Base-by-base conservation (phyloP, 2,329 filamentous ascomycete species). In the Xylariaceae sp. region DNA sequence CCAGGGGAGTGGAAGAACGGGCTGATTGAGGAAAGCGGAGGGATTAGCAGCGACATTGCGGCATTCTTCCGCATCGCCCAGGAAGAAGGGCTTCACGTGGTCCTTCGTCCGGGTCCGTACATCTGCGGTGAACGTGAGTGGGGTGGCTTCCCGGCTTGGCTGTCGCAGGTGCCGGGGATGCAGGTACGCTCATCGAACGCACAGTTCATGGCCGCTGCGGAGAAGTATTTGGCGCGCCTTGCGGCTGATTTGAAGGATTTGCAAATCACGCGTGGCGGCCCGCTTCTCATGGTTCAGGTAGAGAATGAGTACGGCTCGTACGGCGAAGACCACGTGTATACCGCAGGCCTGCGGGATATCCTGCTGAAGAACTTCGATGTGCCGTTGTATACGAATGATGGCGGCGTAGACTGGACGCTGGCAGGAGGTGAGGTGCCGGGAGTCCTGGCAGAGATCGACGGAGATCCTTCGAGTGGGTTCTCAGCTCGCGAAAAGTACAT, bases 231-330 rank as follows among this genome's bases (percentile, higher is more conserved):
- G 4, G 59, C 67, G 30, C 65, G 68, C 13, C 64, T 76, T 1
- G 72, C 71, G n/a, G 60, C 61, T 1, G 69, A 74, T 13, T 49
- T 77, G 21, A 26, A 51, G 8, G 54, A 63, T 1, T 53, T 74
- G 12, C 72, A 75, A 52, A 67, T 74, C 15, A 71, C 70, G 0
- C 61, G 70, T 0, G 76, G 75, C 12, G 76, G 76, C 0, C 74
- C 74, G 2, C 67, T 79, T n/a, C 58, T 79, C 18, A 77, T 78
- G 75, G 69, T 75, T 0, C 76, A 79, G 61, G 68, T 78, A 8
- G 76, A 79, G 60, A 78, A 79, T 49, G 76, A 79, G 57, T 80
- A 80, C 52, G 76, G 77, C 0, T 76, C 71, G 19, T 79, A 74
- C 43, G 76, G 74, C 15, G 65, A 65, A 5, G 69, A 79, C 52